Base-by-base conservation (phyloP, 768 basidiomycete species). In the Boletellus emodensis region DNA sequence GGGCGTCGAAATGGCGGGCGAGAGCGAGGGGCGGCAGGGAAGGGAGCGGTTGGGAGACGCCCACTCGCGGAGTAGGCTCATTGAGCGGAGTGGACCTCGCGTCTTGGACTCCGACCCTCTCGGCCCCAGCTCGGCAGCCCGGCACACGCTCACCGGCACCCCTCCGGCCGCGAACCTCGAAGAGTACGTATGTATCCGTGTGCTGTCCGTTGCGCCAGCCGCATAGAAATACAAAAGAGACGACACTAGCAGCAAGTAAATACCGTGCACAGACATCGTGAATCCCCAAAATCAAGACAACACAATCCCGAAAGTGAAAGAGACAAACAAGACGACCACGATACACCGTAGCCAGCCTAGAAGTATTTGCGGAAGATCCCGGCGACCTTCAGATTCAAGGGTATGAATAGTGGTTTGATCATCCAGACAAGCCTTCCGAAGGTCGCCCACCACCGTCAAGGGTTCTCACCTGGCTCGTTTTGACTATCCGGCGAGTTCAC, bases 381-480 rank as follows among this genome's bases (percentile, higher is more conserved):
- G 75, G 74, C 74, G 70, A 76, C 74, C 71, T 67, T 76, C 66
- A 74, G 72, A 60, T 71, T 59, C 58, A 75, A 63, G 49, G 72
- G 74, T 56, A 72, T 61, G 55, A 72, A 61, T 47, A 72, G 52
- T 43, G 71, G 72, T 60, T 66, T 65, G 54, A 71, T 68, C 51
- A 75, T 64, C 72, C 69, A 75, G 53, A 68, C 67, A 59, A 75
- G 63, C 55, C 61, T 62, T 67, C 74, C 68, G 61, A 76, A 70
- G 68, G 74, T 70, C 74, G 74, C 74, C 75, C 74, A 71, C 72
- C 65, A 74, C 69, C 73, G 74, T 76, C 74, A 76, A 61, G 73
- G 72, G 52, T 40, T 54, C 58, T 55, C 49, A 40, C 43, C 59
- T 33, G 48, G 48, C 47, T 52, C 60, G 35, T 55, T 40, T 9